Base-by-base conservation (phyloP, 768 basidiomycete genomes). In the Galerina marginata region DNA sequence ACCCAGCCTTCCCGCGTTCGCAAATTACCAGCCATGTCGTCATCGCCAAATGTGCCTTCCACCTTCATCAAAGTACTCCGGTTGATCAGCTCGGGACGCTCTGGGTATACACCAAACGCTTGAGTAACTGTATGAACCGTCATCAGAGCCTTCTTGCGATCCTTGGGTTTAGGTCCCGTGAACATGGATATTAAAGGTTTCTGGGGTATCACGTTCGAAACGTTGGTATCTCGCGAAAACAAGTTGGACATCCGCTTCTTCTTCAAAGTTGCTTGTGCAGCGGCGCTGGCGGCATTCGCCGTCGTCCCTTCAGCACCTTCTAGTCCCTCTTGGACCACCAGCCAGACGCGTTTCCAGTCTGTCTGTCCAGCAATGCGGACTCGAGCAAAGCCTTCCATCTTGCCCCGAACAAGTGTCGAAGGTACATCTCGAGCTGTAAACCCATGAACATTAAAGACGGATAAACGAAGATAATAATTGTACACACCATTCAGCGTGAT, bases 361-460 rank as follows among this genome's bases (percentile, higher is more conserved):
- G 93, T 95, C 67, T 95, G 94, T n/a, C 96, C 96, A n/a, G 95
- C 91, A 40, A 98, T 81, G 46, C 96, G 89, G 47, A 95, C 83
- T 65, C 90, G 86, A 15, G 94, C 90, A 92, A 92, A 95, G 1
- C 96, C 96, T 72, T 98, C 96, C 80, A 95, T 84, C 59, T 84
- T 83, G 9, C 92, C 90, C 48, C 84, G 83, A 10, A 84, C 72
- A 2, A 96, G 82, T 7, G 90, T 86, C 2, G 86, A 81, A 9
- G 83, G 86, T 2, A 86, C 79, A 66, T 83, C 78, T 46, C 79
- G 79, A 46, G 77, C 84, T 84, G 60, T 6, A 54, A 36, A 48
- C 38, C 16, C 45, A 59, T 40, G n/a, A 64, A 58, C 53, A 50
- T 47, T 16, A 52, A 46, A 42, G 26, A 37, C 45, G 39, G 29